Evolutionary conservation across 306 rosid species (phyloP), one percentile per base, ranked within the genome.

Genomic region (Castanopsis chinensis): DNA sequence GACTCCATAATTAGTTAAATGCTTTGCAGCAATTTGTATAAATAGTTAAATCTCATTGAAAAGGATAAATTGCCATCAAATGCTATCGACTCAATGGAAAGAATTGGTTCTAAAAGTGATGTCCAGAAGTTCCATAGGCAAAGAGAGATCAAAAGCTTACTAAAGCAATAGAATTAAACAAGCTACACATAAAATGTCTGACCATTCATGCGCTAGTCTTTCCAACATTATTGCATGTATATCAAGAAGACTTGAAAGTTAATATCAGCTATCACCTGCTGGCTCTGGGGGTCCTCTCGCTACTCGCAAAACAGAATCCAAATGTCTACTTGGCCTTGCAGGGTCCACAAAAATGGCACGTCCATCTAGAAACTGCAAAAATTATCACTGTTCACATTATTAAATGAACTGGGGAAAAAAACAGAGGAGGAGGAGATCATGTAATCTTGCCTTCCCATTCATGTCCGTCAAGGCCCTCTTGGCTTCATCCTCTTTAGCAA

Each of bases 291-390:
- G 27, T 19, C 72, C 72, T 67, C 72, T 35, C 33, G 72, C 28
- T 6, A 64, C 32, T 67, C 8, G 52, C 52, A 35, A 18, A 19
- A 1, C 72, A 33, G 52, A 35, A 67, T 30, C 19, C 20, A 35
- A 67, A 18, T 33, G 19, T 49, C 51, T 32, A 30, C 14, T 19
- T 45, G 70, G 81, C 75, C 69, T 2, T 25, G 41, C 81, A 11
- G 28, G 59, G 19, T 78, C 71, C 23, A 83, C 91, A 21, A 52
- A 70, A 84, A 82, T 69, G 74, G 2, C 85, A 78, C 76, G 76
- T 5, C 74, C 59, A 43, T 71, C 81, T 18, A 78, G 57, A 25
- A 41, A 9, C 81, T 71, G 81, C 71, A 78, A 27, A 35, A 5
- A 6, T 27, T 70, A 70, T 12, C 52, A 67, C 72, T 19, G 13